Percentiles rank a stretch among this genome's conserved stretches.
Conservation (phyloP, 352 stramenopile genomes). For the Phytophthora constricta region DNA sequence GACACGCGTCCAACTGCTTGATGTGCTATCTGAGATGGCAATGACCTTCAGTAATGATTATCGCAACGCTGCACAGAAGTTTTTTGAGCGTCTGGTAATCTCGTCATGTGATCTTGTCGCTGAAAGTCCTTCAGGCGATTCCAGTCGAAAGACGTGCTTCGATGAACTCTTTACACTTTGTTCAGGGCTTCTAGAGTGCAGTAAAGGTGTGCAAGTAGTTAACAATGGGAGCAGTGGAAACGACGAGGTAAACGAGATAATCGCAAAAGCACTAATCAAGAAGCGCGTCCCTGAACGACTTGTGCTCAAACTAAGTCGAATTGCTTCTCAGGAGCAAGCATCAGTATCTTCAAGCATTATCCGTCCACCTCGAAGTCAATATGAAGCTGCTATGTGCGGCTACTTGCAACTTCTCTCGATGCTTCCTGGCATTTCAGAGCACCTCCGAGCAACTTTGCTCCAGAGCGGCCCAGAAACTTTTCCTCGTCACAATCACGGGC, state of each 20-base stretch:
- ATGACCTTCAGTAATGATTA: constrained; percentile 17
- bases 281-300: constrained; percentile 22
- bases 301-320: constrained; percentile 16
- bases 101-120: constrained; percentile 30
- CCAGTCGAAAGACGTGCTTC: constrained; percentile 2
- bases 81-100: constrained; percentile 37
- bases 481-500: neutral
- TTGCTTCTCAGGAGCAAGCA: constrained; percentile 15
- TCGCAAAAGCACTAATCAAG: constrained; percentile 16
- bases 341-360: neutral
- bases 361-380: constrained; percentile 4
- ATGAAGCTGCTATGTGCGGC: constrained; percentile 22
- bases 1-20: constrained; percentile 27
- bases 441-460: constrained; percentile 19
- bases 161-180: constrained; percentile 38
- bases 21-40: constrained; percentile 28
- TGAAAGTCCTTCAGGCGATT: neutral
- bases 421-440: constrained; percentile 22
- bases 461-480: neutral
- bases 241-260: neutral
- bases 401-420: constrained; percentile 27
- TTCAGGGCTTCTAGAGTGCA: constrained; percentile 18
- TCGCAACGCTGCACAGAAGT: constrained; percentile 6
- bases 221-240: neutral
- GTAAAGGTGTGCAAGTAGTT: neutral